These are phyloP conservation scores for Mentha longifolia DNA, from an alignment of 257 asterid genomes.

Conservation along the genomic window DNA sequence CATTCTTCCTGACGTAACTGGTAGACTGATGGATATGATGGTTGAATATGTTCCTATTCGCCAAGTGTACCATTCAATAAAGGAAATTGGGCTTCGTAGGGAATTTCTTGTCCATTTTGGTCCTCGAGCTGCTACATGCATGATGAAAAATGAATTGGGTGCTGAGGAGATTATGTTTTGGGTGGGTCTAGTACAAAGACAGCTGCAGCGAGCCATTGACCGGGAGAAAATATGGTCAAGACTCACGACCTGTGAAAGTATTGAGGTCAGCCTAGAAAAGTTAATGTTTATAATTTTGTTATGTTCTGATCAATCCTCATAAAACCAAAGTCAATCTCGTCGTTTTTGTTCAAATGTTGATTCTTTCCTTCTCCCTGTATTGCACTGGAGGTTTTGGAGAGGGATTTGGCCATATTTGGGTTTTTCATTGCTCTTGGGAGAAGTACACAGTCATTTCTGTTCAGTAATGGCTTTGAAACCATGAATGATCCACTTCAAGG, in stretches of 20 bases:
- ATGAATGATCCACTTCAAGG: constrained; percentile 76
- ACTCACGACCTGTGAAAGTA: constrained; percentile 90
- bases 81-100: constrained; percentile 78
- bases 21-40: constrained; percentile 94
- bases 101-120: constrained; percentile 98
- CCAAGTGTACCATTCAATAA: constrained; percentile 69
- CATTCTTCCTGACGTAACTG: constrained; percentile 67
- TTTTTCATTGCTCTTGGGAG: constrained; percentile 96
- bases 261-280: constrained; percentile 68
- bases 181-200: constrained; percentile 87
- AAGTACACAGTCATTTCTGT: constrained; percentile 74
- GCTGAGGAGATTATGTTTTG: constrained; percentile 86
- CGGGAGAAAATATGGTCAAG: constrained; percentile 99
- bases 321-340: constrained; percentile 11
- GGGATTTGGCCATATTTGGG: constrained; percentile 96
- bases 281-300: constrained; percentile 21
- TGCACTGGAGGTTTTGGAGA: constrained; percentile 76
- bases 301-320: background rate
- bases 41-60: constrained; percentile 74
- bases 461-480: constrained; percentile 70
- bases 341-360: constrained; percentile 18
- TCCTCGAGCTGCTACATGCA: constrained; percentile 81
- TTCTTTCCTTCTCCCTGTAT: constrained; percentile 1
- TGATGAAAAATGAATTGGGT: constrained; percentile 60
- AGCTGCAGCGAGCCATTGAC: constrained; percentile 83